A percentile compares a stretch with the other conserved stretches of the same genome.
These are phyloP conservation scores for Toxicodendron radicans DNA, from an alignment of 345 rosid species.

Conservation along the genomic window DNA sequence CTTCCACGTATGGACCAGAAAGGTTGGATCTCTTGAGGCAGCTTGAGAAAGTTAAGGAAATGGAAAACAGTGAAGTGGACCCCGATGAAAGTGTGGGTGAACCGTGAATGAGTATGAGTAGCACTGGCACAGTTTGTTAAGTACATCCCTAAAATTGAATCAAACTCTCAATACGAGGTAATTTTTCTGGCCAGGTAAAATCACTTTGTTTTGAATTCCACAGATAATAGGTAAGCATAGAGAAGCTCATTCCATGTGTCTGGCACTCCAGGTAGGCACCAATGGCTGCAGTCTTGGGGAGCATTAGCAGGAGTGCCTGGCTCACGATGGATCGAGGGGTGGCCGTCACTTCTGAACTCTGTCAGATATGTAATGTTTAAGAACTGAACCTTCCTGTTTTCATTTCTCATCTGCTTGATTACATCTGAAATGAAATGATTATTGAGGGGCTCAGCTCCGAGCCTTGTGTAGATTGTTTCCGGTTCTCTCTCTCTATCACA, in stretches of 20 bases:
- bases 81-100: conserved; percentile 49
- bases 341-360: conserved; percentile 67
- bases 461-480: conserved; percentile 36
- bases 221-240: conserved; percentile 63
- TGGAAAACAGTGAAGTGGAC: conserved; percentile 53
- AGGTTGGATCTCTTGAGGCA: conserved; percentile 87
- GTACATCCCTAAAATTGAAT: conserved; percentile 8
- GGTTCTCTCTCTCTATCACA: conserved; percentile 68
- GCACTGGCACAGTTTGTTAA: conserved; percentile 18
- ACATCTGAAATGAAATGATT: conserved; percentile 51
- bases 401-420: conserved; percentile 45
- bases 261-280: conserved; percentile 93
- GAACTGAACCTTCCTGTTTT: conserved; percentile 47
- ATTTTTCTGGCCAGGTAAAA: neutral
- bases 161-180: conserved; percentile 9
- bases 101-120: conserved; percentile 46
- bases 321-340: conserved; percentile 78
- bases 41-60: conserved; percentile 84
- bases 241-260: conserved; percentile 87
- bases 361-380: conserved; percentile 75
- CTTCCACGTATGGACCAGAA: conserved; percentile 91
- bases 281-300: conserved; percentile 94
- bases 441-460: conserved; percentile 50
- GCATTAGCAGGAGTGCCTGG: conserved; percentile 54
- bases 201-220: conserved; percentile 41